Evolutionary conservation across 306 rosid species (phyloP), one percentile per base, ranked within the genome.

Genomic region (Prunus padus): DNA sequence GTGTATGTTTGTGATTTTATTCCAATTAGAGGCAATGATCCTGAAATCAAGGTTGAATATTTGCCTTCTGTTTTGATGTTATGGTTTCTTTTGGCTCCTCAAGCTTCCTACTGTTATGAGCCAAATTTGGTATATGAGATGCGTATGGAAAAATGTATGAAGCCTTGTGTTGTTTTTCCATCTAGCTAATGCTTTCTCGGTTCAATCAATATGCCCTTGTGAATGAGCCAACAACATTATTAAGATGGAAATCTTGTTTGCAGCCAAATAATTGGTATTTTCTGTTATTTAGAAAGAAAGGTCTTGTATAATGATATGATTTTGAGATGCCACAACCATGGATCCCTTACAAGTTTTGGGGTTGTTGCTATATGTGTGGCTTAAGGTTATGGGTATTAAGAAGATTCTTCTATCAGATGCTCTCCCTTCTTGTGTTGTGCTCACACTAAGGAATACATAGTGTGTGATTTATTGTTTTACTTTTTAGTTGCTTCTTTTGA

Each of bases 51-150:
- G 31, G 40, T 15, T 54, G 64, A 5, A 22, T 52, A 20, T 7
- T 23, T 50, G 54, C 44, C 8, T 9, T 2, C 50, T 64, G 18
- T 74, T 46, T 57, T 13, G 26, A 19, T 47, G 40, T 11, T 47
- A 44, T 45, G 37, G 59, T 47, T 47, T 76, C 5, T 47, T 26
- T 57, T 18, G 18, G 3, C 68, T 77, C 22, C 55, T 44, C 59
- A 44, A 44, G 20, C 33, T 61, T 76, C 66, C 65, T 30, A 25
- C 47, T 8, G 6, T 33, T 46, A 47, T n/a, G 67, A 37, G 28
- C 54, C 73, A 30, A 70, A n/a, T 77, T 25, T 68, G 46, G 49
- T 57, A 54, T 23, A 30, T 60, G 62, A 19, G 33, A 19, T 42
- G 28, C 33, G 40, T 72, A 46, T 8, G 4, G 40, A n/a, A 33